Conservation (phyloP, 2,329 filamentous ascomycete genomes). For the Penicillium sp. region DNA sequence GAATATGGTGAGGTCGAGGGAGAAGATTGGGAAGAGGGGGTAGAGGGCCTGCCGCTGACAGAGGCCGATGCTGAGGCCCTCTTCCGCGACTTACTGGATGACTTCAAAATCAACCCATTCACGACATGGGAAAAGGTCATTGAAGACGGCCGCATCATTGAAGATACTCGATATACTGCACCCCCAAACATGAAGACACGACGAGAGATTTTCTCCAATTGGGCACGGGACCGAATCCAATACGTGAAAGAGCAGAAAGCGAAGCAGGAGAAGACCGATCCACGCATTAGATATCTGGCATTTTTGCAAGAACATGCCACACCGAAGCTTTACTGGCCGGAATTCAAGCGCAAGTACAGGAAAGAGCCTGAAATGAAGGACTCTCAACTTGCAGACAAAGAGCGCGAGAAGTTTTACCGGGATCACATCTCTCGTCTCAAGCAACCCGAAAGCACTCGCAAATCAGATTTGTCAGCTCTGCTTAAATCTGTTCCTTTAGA, state of each 20-base stretch:
- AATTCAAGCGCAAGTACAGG: constrained; percentile 88
- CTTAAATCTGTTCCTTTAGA: constrained; percentile 44
- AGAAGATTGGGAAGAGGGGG: constrained; percentile 64
- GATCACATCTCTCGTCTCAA: constrained; percentile 48
- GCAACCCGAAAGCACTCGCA: constrained; percentile 44
- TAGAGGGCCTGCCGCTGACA: constrained; percentile 67
- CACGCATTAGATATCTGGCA: constrained; percentile 74
- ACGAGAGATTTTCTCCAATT: constrained; percentile 78
- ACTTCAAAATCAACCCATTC: constrained; percentile 79
- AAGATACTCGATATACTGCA: constrained; percentile 83
- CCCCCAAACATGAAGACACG: constrained; percentile 76
- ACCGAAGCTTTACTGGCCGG: constrained; percentile 93
- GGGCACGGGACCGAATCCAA: constrained; percentile 75
- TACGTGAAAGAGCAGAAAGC: constrained; percentile 69
- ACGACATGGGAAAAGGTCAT: constrained; percentile 87
- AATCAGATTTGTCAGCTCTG: constrained; percentile 46
- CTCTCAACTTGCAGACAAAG: constrained; percentile 45
- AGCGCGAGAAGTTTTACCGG: constrained; percentile 49
- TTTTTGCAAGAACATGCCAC: constrained; percentile 80
- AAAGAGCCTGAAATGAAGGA: constrained; percentile 71
- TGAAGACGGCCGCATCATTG: constrained; percentile 74
- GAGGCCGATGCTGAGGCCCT: constrained; percentile 72
- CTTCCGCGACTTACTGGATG: constrained; percentile 83
- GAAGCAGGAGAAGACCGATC: constrained; percentile 76
- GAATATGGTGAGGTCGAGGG: constrained; percentile 66